Evolutionary conservation across 2,329 filamentous ascomycete genomes (phyloP).

Genomic region (Byssoonygena ceratinophila): DNA sequence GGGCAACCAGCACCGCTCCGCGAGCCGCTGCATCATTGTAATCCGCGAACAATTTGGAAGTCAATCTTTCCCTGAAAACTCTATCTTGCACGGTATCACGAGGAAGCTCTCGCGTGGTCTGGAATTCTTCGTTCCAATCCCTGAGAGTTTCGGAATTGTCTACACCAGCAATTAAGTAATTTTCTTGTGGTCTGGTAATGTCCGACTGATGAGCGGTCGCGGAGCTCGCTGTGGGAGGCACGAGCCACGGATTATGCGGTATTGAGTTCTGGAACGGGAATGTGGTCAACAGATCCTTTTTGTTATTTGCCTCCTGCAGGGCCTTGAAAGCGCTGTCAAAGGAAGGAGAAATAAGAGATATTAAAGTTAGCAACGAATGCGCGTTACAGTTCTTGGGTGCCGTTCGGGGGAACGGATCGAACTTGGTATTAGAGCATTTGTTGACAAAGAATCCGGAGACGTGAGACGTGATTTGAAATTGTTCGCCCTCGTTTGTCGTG

Average conservation of each 20-base stretch:
- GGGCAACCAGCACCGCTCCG: slow-evolving; percentile 81
- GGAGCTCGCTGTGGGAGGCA: slow-evolving; percentile 54
- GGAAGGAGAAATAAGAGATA: slow-evolving; percentile 69
- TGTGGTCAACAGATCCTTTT: slow-evolving; percentile 76
- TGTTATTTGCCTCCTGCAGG: slow-evolving; percentile 73
- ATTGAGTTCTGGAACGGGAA: slow-evolving; percentile 95
- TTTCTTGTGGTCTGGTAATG: slow-evolving; percentile 82
- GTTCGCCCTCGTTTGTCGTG: slow-evolving; percentile 88
- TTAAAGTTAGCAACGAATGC: slow-evolving; percentile 75
- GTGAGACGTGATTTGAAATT: slow-evolving; percentile 84
- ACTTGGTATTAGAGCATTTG: slow-evolving; percentile 89
- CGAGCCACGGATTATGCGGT: slow-evolving; percentile 83
- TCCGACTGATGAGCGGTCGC: slow-evolving; percentile 67
- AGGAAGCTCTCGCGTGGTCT: slow-evolving; percentile 87
- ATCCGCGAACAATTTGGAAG: slow-evolving; percentile 93
- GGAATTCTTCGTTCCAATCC: slow-evolving; percentile 99
- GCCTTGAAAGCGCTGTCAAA: slow-evolving; percentile 66
- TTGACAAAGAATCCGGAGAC: slow-evolving; percentile 95
- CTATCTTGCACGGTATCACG: slow-evolving; percentile 90
- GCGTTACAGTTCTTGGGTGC: slow-evolving; percentile 67
- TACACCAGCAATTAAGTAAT: slow-evolving; percentile 75
- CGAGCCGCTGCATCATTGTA: slow-evolving; percentile 92
- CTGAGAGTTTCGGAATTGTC: slow-evolving; percentile 90
- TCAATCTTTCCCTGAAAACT: slow-evolving; percentile 86
- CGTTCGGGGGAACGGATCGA: slow-evolving; percentile 74